A percentile compares a stretch with the other conserved stretches of the same genome.
Conservation (phyloP, 139 green algal species). For the Trebouxia sp. region DNA sequence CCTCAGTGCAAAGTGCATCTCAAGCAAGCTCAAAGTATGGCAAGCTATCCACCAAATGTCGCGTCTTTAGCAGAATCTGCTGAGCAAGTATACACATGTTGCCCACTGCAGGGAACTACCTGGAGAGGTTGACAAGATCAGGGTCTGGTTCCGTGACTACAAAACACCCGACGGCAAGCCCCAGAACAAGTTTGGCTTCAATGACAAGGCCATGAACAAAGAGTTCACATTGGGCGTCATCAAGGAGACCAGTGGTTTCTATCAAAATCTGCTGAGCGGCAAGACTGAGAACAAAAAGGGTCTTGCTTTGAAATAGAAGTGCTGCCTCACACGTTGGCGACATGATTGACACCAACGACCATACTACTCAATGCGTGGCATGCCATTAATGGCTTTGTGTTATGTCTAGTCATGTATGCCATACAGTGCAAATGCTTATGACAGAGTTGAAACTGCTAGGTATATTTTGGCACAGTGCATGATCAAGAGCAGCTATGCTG, state of each 20-base stretch:
- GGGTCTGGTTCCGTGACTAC: constrained; percentile 98
- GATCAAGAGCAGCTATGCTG: too few relatives aligned
- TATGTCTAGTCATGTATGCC: too few relatives aligned
- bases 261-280: constrained; percentile 49
- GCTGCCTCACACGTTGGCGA: too few relatives aligned
- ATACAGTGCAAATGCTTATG: too few relatives aligned
- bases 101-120: constrained; percentile 85
- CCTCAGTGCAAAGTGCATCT: not conserved
- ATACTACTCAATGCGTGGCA: too few relatives aligned
- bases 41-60: too few relatives aligned
- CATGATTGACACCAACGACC: too few relatives aligned
- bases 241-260: constrained; percentile 61
- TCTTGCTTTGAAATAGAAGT: constrained; percentile 39
- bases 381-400: too few relatives aligned
- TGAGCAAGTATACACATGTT: too few relatives aligned
- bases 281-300: constrained; percentile 55
- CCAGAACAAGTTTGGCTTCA: constrained; percentile 91
- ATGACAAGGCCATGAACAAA: constrained; percentile 85
- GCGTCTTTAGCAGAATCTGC: too few relatives aligned
- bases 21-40: not conserved
- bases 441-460: too few relatives aligned
- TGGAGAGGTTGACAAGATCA: constrained; percentile 91
- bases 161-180: constrained; percentile 99
- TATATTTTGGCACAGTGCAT: too few relatives aligned
- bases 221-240: constrained; percentile 72